Percentiles rank a stretch among this genome's conserved stretches.
Evolutionary conservation across 495 filamentous ascomycete genomes (phyloP).

Genomic region (Xylaria sp.): DNA sequence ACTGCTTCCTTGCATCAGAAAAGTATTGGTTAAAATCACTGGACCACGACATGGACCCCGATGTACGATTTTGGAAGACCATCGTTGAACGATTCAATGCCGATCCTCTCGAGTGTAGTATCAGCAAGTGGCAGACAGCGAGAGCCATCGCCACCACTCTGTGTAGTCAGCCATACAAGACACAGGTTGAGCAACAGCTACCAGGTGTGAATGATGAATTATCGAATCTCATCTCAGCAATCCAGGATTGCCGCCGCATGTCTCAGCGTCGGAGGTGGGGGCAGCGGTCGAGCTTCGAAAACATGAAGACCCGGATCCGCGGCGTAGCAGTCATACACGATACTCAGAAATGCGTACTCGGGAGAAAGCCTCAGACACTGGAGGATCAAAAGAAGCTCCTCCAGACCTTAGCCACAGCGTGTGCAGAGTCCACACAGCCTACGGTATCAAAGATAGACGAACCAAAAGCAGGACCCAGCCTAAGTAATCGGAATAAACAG

Average conservation of each 20-base stretch:
- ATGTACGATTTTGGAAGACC: background rate
- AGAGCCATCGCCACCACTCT: constrained; percentile 8
- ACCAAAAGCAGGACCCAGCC: background rate
- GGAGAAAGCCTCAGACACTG: background rate
- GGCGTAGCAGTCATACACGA: background rate
- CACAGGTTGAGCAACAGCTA: background rate
- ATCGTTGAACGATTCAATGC: background rate
- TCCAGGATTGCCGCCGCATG: constrained; percentile 4
- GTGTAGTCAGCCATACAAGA: background rate
- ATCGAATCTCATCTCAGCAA: background rate
- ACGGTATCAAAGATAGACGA: background rate
- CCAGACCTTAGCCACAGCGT: background rate
- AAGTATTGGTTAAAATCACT: background rate
- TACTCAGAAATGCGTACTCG: background rate
- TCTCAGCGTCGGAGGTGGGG: background rate
- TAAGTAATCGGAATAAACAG: background rate
- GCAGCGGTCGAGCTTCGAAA: background rate
- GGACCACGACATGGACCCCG: constrained; percentile 10
- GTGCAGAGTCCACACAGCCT: background rate
- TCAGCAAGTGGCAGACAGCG: background rate
- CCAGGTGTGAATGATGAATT: background rate
- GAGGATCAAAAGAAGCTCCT: constrained; percentile 1
- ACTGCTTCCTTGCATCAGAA: constrained; percentile 1
- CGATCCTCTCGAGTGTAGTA: background rate
- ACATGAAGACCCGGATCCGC: background rate